These are phyloP conservation scores for Suillus spraguei DNA, from an alignment of 768 basidiomycete species.

Conservation along the genomic window DNA sequence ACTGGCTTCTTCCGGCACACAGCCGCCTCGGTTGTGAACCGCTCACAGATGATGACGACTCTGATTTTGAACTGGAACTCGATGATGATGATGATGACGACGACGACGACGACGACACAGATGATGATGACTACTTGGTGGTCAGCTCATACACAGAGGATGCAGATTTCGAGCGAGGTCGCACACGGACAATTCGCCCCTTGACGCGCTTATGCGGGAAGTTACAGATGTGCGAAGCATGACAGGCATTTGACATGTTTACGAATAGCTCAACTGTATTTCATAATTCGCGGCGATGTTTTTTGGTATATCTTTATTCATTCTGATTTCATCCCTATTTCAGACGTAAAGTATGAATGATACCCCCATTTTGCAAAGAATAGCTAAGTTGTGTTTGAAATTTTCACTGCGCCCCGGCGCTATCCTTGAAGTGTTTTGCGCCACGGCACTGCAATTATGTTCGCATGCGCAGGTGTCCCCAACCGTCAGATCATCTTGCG, in stretches of 20 bases:
- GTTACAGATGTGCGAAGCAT: constrained; percentile 22
- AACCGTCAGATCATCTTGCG: background rate
- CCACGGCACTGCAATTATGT: background rate
- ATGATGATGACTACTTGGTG: constrained; percentile 28
- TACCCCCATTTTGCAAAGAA: background rate
- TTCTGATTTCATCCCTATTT: background rate
- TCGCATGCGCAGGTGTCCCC: too few species aligned
- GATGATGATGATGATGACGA: constrained; percentile 28
- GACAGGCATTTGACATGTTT: constrained; percentile 11
- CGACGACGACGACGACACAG: constrained; percentile 28
- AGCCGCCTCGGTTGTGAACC: constrained; percentile 29
- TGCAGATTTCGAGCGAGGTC: constrained; percentile 40
- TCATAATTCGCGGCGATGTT: constrained; percentile 13
- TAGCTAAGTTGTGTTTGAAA: too few species aligned
- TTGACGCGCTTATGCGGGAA: constrained; percentile 36
- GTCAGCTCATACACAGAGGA: constrained; percentile 44
- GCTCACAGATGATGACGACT: constrained; percentile 40
- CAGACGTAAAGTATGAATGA: background rate
- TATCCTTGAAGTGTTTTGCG: background rate
- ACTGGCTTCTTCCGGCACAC: constrained; percentile 50
- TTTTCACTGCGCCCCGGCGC: background rate
- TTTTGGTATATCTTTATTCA: constrained; percentile 18
- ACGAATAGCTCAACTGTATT: constrained; percentile 12
- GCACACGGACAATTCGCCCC: constrained; percentile 43
- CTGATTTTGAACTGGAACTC: constrained; percentile 31